Conservation (phyloP, 257 asterid species). For the Penstemon newberryi region DNA sequence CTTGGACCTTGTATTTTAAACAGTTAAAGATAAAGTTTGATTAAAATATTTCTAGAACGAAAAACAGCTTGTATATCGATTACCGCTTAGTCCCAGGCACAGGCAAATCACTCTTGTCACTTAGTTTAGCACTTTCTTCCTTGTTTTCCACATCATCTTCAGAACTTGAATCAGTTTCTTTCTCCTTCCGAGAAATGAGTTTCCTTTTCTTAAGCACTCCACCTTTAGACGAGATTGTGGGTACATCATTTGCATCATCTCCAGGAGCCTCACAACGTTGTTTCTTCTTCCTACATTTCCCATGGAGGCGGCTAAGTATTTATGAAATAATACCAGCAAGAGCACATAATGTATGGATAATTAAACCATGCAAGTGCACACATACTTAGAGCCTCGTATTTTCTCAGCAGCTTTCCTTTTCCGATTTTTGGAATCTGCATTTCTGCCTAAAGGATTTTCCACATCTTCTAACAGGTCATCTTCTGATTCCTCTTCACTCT, state of each 20-base stretch:
- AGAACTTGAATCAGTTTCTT: slow-evolving; percentile 36
- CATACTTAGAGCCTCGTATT: slow-evolving; percentile 58
- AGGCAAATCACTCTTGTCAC: slow-evolving; percentile 27
- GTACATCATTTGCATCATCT: slow-evolving; percentile 35
- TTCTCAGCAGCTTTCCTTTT: slow-evolving; percentile 70
- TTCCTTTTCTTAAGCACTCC: slow-evolving; percentile 34
- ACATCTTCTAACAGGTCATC: slow-evolving; percentile 33
- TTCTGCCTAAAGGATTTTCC: slow-evolving; percentile 35
- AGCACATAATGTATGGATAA: slow-evolving; percentile 15
- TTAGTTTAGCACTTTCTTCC: slow-evolving; percentile 36
- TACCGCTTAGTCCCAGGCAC: slow-evolving; percentile 39
- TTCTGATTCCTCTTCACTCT: slow-evolving; percentile 50
- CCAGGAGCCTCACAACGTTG: slow-evolving; percentile 45
- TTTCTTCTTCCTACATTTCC: slow-evolving; percentile 59
- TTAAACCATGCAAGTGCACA: slow-evolving; percentile 7
- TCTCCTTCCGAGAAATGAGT: slow-evolving; percentile 33
- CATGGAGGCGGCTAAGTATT: neutral
- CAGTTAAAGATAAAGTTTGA: neutral
- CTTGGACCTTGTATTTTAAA: slow-evolving; percentile 9
- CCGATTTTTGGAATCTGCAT: slow-evolving; percentile 40
- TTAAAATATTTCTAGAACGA: slow-evolving; percentile 7
- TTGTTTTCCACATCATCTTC: slow-evolving; percentile 31
- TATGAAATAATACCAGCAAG: slow-evolving; percentile 8
- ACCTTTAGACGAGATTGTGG: slow-evolving; percentile 32
- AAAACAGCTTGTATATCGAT: slow-evolving; percentile 13